phyloP scores from a whole-genome alignment of 805 yeast genomes.

The Candida glaebosa region DNA sequence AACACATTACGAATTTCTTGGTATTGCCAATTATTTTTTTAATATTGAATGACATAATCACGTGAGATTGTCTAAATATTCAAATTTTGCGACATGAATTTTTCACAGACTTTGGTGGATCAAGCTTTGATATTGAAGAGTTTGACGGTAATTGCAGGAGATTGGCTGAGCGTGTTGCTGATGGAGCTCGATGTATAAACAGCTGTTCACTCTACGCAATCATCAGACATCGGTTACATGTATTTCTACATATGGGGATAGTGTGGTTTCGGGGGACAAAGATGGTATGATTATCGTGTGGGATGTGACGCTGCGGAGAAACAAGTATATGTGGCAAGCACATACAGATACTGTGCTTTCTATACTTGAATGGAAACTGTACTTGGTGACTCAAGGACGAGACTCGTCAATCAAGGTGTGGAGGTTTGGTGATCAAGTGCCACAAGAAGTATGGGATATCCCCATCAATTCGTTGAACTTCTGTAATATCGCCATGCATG shows the following conservation, averaged over 20 bases:
- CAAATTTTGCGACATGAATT: too few relatives aligned
- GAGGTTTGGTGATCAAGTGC: slow-evolving; percentile 20
- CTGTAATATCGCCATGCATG: slow-evolving; percentile 52
- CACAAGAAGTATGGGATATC: slow-evolving; percentile 31
- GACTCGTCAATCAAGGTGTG: slow-evolving; percentile 56
- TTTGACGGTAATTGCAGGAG: too few relatives aligned
- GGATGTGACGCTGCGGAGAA: slow-evolving; percentile 57
- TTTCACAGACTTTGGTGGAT: too few relatives aligned
- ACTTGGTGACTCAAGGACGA: slow-evolving; percentile 59
- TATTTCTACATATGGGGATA: slow-evolving; percentile 1
- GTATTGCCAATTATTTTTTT: neutral
- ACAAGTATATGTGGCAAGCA: slow-evolving; percentile 55
- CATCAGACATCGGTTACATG: slow-evolving; percentile 18
- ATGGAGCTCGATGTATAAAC: slow-evolving; percentile 1
- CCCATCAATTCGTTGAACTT: slow-evolving; percentile 76
- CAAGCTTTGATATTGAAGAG: too few relatives aligned
- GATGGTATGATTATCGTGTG: slow-evolving; percentile 63
- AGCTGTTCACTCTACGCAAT: slow-evolving; percentile 19
- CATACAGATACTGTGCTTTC: slow-evolving; percentile 54
- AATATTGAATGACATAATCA: neutral
- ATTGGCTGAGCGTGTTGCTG: too few relatives aligned
- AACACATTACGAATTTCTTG: neutral
- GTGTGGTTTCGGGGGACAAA: slow-evolving; percentile 56
- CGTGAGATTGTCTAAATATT: too few relatives aligned
- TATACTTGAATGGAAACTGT: slow-evolving; percentile 26